Conservation (phyloP, 495 filamentous ascomycete genomes). For the Letharia lupina region DNA sequence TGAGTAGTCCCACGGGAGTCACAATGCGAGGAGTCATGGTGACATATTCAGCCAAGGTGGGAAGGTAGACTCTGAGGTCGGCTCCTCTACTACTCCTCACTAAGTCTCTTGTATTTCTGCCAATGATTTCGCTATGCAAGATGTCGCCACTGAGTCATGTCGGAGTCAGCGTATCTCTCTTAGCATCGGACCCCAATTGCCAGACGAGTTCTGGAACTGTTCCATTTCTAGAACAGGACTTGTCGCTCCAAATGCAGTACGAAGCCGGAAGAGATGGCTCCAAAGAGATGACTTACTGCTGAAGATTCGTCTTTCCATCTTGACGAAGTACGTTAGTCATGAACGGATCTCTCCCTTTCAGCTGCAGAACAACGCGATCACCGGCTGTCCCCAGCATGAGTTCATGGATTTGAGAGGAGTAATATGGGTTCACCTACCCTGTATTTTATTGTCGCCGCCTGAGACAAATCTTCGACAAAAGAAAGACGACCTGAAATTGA, state of each 20-base stretch:
- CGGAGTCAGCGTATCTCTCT: neutral
- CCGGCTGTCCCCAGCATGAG: constrained; percentile 37
- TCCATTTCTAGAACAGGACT: neutral
- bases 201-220: neutral
- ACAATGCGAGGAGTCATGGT: constrained; percentile 53
- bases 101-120: constrained; percentile 46
- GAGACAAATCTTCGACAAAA: neutral
- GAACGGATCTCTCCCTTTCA: constrained; percentile 35
- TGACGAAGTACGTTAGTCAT: constrained; percentile 44
- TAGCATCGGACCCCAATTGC: neutral
- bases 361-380: constrained; percentile 49
- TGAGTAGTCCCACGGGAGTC: constrained; percentile 50
- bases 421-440: neutral
- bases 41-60: constrained; percentile 65
- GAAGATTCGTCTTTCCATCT: constrained; percentile 39
- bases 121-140: constrained; percentile 55
- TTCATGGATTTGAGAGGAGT: neutral
- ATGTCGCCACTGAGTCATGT: constrained; percentile 36
- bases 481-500: neutral
- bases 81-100: constrained; percentile 44
- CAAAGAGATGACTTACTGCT: constrained; percentile 19
- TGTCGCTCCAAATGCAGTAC: neutral
- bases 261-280: neutral
- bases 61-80: constrained; percentile 48
- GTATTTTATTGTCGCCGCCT: neutral